Evolutionary conservation across 176 grass and related monocot species (phyloP).

Genomic region (Rhynchospora breviuscula): DNA sequence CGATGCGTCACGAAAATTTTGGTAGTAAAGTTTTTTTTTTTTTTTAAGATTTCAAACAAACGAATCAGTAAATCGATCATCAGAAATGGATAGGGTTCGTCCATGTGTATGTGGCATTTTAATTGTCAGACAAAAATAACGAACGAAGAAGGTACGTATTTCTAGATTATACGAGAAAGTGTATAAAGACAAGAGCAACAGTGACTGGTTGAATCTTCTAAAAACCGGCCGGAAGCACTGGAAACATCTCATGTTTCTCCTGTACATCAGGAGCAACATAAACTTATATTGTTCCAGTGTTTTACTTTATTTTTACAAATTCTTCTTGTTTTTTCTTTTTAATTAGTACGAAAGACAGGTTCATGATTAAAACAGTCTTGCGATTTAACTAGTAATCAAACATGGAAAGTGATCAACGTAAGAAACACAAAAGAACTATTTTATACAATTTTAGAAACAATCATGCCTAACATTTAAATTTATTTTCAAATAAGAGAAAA

Average conservation of each 20-base stretch:
- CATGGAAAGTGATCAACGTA: background rate
- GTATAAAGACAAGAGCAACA: background rate
- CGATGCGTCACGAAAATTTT: background rate
- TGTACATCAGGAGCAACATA: background rate
- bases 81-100: constrained; percentile 3
- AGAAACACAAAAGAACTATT: no score
- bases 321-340: background rate
- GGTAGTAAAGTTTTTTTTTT: background rate
- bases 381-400: background rate
- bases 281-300: background rate
- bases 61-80: background rate
- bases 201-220: background rate
- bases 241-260: background rate
- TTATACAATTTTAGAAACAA: background rate
- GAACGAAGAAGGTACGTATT: background rate
- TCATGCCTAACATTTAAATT: background rate
- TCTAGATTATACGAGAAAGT: constrained; percentile 16
- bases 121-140: background rate
- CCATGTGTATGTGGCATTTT: background rate
- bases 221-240: background rate
- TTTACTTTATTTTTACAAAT: background rate
- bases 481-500: no score
- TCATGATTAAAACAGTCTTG: background rate
- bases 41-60: background rate
- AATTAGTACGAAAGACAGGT: no score